phyloP scores from a whole-genome alignment of 257 asterid genomes.

The Haberlea rhodopensis region DNA sequence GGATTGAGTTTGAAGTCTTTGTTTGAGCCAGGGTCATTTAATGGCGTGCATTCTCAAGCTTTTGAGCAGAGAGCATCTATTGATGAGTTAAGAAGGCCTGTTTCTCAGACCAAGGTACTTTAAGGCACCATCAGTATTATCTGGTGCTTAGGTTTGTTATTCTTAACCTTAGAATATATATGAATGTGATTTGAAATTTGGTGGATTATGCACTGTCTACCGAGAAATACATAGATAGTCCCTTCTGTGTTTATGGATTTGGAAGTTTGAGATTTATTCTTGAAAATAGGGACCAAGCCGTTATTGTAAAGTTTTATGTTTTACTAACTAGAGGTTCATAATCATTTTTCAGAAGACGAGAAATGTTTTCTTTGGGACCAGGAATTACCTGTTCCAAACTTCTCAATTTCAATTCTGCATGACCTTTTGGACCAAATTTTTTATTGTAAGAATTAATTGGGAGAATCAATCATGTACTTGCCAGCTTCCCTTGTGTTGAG shows the following conservation, averaged over 20 bases:
- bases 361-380: background rate
- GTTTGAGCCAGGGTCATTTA: constrained; percentile 47
- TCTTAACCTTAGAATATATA: constrained; percentile 1
- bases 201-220: too few species aligned
- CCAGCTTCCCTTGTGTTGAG: background rate
- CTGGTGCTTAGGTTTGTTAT: background rate
- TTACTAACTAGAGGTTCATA: background rate
- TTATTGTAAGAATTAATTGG: background rate
- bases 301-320: background rate
- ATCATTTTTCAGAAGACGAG: background rate
- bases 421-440: background rate
- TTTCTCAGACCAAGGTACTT: constrained; percentile 56
- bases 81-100: constrained; percentile 40
- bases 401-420: background rate
- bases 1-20: constrained; percentile 46
- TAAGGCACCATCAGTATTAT: constrained; percentile 18
- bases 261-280: constrained; percentile 13
- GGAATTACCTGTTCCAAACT: background rate
- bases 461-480: background rate
- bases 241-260: background rate
- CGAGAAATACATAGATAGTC: background rate
- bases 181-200: too few species aligned
- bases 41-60: constrained; percentile 40
- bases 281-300: background rate
- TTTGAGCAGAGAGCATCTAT: constrained; percentile 42